Evolutionary conservation across 257 asterid genomes (phyloP), one percentile per base, ranked within the genome.

Genomic region (Paraleonurus japonicus): DNA sequence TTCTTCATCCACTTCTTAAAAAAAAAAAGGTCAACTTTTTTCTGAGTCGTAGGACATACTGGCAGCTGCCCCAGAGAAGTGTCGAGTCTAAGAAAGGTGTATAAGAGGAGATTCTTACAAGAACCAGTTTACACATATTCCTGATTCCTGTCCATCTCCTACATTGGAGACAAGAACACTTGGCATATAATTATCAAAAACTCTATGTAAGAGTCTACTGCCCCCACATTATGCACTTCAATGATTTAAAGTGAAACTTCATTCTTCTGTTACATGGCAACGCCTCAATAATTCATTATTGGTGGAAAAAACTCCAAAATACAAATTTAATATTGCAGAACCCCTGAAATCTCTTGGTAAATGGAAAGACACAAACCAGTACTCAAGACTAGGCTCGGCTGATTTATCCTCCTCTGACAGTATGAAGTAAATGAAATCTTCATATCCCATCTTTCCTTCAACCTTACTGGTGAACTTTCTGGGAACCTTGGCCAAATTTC

Each of bases 401-500:
- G 97, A 81, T 80, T 93, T 93, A 85, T 93, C 96, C 85, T 93
- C 98, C 85, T 93, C 98, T 20, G 98, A 88, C 85, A 93, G 81
- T 78, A 93, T 93, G 85, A 93, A 93, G 78, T 90, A 93, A 61
- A 93, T 95, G 39, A 93, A 93, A 82, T 93, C 97, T 86, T 93
- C 98, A 80, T 93, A 93, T 75, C 96, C 96, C 98, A 93, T 93
- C 90, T 90, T 93, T 71, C 98, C 98, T 82, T 93, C 97, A 83
- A 87, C 92, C 86, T 90, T 93, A 80, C 97, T 88, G 61, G 96
- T 88, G 90, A 93, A 93, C 95, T 87, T 90, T 88, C 97, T 86
- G 69, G 97, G 90, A 67, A 93, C 93, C 98, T 92, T 79, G 57
- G 65, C 74, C 77, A 82, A 74, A 65, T 61, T 65, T 64, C 67